Evolutionary conservation across 2,329 filamentous ascomycete genomes (phyloP).

Genomic region (Scedosporium dehoogii): DNA sequence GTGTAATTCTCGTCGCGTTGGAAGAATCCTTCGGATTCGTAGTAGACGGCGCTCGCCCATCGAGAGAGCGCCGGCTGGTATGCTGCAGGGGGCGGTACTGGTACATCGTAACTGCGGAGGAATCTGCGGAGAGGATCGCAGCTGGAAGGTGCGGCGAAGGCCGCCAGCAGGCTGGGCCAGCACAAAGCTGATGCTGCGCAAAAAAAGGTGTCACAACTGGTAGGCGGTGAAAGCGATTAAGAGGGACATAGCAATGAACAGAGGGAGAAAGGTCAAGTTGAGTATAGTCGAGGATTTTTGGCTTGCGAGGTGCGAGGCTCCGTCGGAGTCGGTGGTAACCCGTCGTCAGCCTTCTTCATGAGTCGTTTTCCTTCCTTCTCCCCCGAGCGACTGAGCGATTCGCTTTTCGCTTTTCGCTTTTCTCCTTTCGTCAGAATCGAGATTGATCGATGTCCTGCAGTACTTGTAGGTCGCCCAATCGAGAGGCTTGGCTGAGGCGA

Average conservation of each 20-base stretch:
- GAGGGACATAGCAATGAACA: neutral
- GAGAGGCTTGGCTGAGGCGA: no score
- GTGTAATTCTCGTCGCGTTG: neutral
- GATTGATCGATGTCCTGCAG: no score
- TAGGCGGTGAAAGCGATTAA: neutral
- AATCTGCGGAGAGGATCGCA: neutral
- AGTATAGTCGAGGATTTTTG: no score
- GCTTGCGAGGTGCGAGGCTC: no score
- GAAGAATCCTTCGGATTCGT: neutral
- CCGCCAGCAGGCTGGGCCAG: neutral
- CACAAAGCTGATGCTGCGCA: neutral
- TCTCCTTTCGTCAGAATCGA: no score
- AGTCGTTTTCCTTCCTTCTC: no score
- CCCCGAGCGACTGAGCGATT: no score
- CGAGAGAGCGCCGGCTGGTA: neutral
- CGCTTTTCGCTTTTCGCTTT: no score
- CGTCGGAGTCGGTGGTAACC: no score
- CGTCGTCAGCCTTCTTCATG: no score
- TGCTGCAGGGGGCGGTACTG: neutral
- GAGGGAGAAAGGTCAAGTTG: neutral
- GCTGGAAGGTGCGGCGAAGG: neutral
- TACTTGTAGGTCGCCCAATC: no score
- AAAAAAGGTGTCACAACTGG: neutral
- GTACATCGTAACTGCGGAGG: neutral
- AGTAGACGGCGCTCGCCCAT: neutral